These are phyloP conservation scores for Umbelopsis vinacea DNA, from an alignment of 192 early-diverging fungal species.

Conservation along the genomic window DNA sequence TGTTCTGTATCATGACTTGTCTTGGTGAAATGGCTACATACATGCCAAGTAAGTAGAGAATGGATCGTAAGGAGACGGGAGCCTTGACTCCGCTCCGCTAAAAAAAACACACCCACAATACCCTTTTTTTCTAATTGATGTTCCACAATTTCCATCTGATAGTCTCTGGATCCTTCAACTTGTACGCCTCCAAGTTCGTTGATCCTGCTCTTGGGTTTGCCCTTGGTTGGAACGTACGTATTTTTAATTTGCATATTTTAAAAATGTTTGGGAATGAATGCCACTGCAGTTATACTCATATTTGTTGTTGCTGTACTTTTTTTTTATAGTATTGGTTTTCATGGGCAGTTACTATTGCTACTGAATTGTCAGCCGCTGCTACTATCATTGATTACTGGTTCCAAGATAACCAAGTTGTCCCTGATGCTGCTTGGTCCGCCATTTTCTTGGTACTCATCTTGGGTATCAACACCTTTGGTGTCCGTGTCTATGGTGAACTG, in stretches of 20 bases:
- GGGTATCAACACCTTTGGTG: constrained; percentile 62
- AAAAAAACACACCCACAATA: neutral
- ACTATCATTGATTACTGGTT: constrained; percentile 79
- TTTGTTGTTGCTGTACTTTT: neutral
- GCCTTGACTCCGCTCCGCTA: neutral
- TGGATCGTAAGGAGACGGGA: neutral
- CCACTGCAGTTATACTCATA: neutral
- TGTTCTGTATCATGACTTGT: constrained; percentile 75
- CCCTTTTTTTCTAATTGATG: neutral
- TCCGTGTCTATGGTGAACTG: constrained; percentile 84
- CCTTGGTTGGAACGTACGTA: constrained; percentile 67
- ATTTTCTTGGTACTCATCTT: constrained; percentile 65
- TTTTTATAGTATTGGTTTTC: constrained; percentile 22
- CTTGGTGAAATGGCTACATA: constrained; percentile 88
- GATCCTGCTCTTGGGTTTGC: constrained; percentile 77
- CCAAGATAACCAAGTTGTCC: constrained; percentile 25
- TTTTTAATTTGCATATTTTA: constrained; percentile 2
- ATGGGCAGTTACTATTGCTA: constrained; percentile 45
- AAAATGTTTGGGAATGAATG: neutral
- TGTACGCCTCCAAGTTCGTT: constrained; percentile 74
- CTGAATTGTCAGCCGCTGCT: constrained; percentile 77
- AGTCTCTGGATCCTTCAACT: constrained; percentile 75
- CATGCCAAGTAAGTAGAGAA: constrained; percentile 57
- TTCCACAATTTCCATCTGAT: neutral
- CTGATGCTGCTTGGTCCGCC: constrained; percentile 46